Evolutionary conservation across 2,329 filamentous ascomycete species (phyloP).

Genomic region (Claviceps sp.): DNA sequence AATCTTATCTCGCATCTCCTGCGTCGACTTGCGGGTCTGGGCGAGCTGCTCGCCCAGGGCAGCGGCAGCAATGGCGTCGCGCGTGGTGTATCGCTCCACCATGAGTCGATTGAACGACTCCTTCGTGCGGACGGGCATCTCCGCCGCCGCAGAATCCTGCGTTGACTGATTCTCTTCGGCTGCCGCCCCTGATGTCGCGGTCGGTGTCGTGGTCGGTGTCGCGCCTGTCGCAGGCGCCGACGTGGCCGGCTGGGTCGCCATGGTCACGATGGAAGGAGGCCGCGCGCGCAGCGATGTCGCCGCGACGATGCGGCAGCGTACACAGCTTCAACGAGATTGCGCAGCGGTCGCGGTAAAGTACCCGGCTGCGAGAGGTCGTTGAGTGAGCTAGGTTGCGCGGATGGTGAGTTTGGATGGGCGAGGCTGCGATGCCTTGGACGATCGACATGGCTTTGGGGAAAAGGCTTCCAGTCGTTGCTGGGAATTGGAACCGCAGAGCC

Average conservation of each 20-base stretch:
- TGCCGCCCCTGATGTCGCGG: constrained; percentile 11
- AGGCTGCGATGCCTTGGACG: constrained; percentile 5
- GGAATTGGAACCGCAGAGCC: constrained; percentile 7
- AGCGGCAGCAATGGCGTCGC: constrained; percentile 40
- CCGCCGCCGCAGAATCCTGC: constrained; percentile 10
- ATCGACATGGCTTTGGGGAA: constrained; percentile 6
- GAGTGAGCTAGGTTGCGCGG: constrained; percentile 8
- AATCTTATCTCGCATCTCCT: constrained; percentile 51
- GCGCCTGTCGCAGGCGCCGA: constrained; percentile 20
- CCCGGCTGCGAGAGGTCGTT: constrained; percentile 7
- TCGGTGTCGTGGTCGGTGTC: constrained; percentile 14
- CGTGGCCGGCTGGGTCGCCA: constrained; percentile 31
- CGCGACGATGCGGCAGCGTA: constrained; percentile 21
- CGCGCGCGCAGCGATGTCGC: constrained; percentile 21
- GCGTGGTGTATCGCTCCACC: constrained; percentile 39
- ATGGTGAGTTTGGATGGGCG: constrained; percentile 1
- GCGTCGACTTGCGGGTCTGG: constrained; percentile 42
- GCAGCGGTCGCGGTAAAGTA: constrained; percentile 5
- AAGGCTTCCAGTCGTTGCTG: constrained; percentile 14
- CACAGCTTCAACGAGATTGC: constrained; percentile 2
- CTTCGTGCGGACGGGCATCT: constrained; percentile 37
- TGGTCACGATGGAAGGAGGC: constrained; percentile 18
- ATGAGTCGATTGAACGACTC: constrained; percentile 40
- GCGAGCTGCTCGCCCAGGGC: constrained; percentile 37
- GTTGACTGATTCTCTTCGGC: constrained; percentile 15